Base-by-base conservation (phyloP, 129 eudicot species). In the Centaurea solstitialis region DNA sequence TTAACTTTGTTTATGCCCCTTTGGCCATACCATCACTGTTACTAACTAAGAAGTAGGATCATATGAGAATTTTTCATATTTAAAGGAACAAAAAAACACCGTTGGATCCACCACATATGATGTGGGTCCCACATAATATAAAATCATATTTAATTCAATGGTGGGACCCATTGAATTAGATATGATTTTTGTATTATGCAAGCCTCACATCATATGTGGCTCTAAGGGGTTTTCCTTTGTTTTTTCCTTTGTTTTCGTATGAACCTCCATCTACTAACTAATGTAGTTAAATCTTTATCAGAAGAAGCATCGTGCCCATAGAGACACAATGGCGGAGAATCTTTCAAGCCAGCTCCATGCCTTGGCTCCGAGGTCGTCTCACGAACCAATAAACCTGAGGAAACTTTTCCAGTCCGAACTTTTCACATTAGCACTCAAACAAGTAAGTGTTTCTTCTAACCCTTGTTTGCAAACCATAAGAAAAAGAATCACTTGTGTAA, bases 371-470 rank as follows among this genome's bases (percentile, higher is more conserved):
- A 76, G 70, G 39, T 68, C 70, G 39, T 69, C 80, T 24, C 85
- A 62, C 1, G 79, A 89, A 79, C 79, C 89, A 17, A 76, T 83
- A 43, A 87, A 89, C 86, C 76, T 87, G 59, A 64, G 91, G 70
- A 33, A 82, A 35, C 74, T 82, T 30, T 79, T 89, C 62, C 76
- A 85, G 74, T 85, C 75, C 20, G 86, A 85, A 74, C 91, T 89
- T 70, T 85, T 89, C 43, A 43, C 87, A 37, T 75, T 89, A 26
- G 85, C 89, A 67, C 39, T 89, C 45, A 89, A 82, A 78, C 91
- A 82, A 72, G 93, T 87, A 21, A 85, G 88, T 73, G n/a, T n/a
- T n/a, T 18, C 37, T 59, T 65, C 38, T 26, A 10, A 45, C n/a
- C 53, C 47, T 73, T 68, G 10, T n/a, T 28, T 26, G 40, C 69